phyloP scores from a whole-genome alignment of 164 flowering plant species.

The grape (Vitis vinifera) region DNA sequence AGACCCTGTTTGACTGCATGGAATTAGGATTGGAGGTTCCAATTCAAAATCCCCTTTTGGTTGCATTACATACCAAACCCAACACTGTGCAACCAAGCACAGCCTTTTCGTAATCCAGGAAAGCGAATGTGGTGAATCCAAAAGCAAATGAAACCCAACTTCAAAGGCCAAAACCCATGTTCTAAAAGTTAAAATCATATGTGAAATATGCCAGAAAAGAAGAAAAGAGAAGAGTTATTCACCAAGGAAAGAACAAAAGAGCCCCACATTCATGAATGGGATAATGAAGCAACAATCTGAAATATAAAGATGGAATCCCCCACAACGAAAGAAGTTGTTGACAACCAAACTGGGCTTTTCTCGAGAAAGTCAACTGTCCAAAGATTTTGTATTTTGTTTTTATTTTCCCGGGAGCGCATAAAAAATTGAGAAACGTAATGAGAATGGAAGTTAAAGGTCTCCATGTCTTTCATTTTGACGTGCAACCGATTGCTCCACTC shows the following conservation, averaged over 20 bases:
- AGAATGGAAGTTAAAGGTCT: too few relatives aligned
- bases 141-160: background rate
- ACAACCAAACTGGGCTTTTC: slow-evolving; percentile 1
- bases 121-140: background rate
- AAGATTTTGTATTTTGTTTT: too few relatives aligned
- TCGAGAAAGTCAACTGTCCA: slow-evolving; percentile 13
- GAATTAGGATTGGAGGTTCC: too few relatives aligned
- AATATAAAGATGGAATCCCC: background rate
- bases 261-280: background rate
- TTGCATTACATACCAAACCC: too few relatives aligned
- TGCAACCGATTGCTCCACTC: too few relatives aligned
- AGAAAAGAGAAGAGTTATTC: background rate
- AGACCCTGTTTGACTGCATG: too few relatives aligned
- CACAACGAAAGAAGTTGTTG: background rate
- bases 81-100: background rate
- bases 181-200: background rate
- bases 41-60: too few relatives aligned
- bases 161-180: too few relatives aligned
- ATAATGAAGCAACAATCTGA: too few relatives aligned
- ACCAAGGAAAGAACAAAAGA: background rate
- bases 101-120: slow-evolving; percentile 2
- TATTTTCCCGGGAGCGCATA: too few relatives aligned
- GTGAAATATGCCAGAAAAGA: background rate
- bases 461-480: too few relatives aligned
- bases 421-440: too few relatives aligned